These are phyloP conservation scores for Alliaria petiolata DNA, from an alignment of 345 rosid genomes.

Conservation along the genomic window DNA sequence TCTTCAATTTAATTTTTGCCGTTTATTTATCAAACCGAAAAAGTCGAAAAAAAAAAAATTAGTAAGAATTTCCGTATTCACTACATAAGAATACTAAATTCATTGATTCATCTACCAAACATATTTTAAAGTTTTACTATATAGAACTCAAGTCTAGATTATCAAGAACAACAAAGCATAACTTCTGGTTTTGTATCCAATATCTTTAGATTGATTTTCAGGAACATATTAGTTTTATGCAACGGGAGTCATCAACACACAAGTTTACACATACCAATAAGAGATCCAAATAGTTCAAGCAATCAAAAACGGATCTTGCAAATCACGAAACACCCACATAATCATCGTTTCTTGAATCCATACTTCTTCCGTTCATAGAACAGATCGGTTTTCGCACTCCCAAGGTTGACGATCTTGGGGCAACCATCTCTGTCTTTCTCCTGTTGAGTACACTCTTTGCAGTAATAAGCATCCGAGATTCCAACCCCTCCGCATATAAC, in stretches of 20 bases:
- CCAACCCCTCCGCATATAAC: conserved; percentile 73
- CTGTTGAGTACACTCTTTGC: conserved; percentile 75
- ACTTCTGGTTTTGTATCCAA: background rate
- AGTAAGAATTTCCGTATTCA: too few relatives aligned
- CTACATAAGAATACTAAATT: too few relatives aligned
- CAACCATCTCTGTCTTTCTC: conserved; percentile 74
- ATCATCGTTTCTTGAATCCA: conserved; percentile 53
- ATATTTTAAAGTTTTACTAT: too few relatives aligned
- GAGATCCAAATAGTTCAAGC: conserved; percentile 12
- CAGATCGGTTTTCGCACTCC: conserved; percentile 63
- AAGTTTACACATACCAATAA: conserved; percentile 17
- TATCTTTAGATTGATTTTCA: background rate
- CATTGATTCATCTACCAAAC: too few relatives aligned
- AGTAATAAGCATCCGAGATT: conserved; percentile 66
- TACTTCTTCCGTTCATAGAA: conserved; percentile 66
- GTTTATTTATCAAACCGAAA: too few relatives aligned
- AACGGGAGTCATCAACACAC: background rate
- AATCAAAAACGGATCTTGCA: background rate
- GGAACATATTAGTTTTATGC: conserved; percentile 6
- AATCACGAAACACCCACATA: background rate
- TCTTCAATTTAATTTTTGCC: too few relatives aligned
- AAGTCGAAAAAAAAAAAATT: too few relatives aligned
- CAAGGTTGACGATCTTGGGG: conserved; percentile 61
- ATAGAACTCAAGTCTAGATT: too few relatives aligned
- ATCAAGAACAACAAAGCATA: conserved; percentile 8